Evolutionary conservation across 257 asterid species (phyloP), one percentile per base, ranked within the genome.

Genomic region (Ophiorrhiza pumila): DNA sequence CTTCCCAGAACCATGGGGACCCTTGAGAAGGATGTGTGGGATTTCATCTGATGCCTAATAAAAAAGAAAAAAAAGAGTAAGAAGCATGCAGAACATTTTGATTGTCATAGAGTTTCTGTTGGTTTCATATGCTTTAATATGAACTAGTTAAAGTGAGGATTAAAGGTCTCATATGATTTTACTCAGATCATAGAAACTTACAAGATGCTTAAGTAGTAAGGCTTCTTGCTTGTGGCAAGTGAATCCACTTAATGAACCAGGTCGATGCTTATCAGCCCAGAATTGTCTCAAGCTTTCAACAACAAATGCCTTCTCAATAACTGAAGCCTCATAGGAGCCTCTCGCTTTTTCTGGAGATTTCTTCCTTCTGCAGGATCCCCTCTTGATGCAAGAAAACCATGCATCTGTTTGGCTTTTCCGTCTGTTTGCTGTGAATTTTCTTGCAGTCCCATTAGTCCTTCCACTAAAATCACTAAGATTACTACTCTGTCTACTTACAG

Each of bases 181-280:
- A 61, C 18, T 23, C 5, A 45, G 43, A 75, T 72, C 52, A 35
- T 27, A 70, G 71, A 63, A 56, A 77, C 89, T 88, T 78, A 91
- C 97, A 71, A 91, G 82, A 62, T 87, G 84, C 74, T 78, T 87
- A n/a, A 91, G 91, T 66, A 76, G 81, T 69, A 69, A 65, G 80
- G 97, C 96, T 80, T 90, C 92, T 73, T 87, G 81, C 82, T 84
- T 90, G 81, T 88, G 97, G 82, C 93, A 91, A 71, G 85, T 82
- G 80, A 90, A 91, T 49, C 80, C 93, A 35, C 42, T 67, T 75
- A 91, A 76, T 1, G 91, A 83, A 72, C 78, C 71, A 42, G 96
- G 96, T 75, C 80, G 95, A 76, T 91, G 84, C 75, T 87, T 90
- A 59, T 91, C 95, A 31, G 97, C 95, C 97, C 96, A 91, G 73